These are phyloP conservation scores for Aspergillus heteromorphus DNA, from an alignment of 495 filamentous ascomycete genomes.

Conservation along the genomic window DNA sequence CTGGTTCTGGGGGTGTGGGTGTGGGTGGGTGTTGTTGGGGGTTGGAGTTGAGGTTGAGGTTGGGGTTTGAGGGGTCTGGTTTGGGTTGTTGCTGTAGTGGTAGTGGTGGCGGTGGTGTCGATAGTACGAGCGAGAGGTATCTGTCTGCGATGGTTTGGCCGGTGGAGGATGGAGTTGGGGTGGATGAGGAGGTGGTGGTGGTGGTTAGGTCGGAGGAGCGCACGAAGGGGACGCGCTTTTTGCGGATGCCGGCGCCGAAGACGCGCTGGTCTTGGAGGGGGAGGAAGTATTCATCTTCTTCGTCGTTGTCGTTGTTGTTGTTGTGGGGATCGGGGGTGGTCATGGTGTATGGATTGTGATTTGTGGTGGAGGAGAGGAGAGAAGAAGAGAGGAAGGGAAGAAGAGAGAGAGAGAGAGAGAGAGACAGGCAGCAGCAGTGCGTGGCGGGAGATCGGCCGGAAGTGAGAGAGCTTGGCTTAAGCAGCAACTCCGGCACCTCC, in stretches of 20 bases:
- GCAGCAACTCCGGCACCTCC: too few species aligned
- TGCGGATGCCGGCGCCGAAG: constrained; percentile 75
- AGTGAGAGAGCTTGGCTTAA: too few species aligned
- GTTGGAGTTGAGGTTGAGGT: too few species aligned
- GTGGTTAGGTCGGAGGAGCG: constrained; percentile 53
- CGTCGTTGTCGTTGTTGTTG: constrained; percentile 12
- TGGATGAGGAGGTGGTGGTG: constrained; percentile 15
- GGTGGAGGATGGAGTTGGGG: constrained; percentile 21
- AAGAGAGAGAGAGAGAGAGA: background rate
- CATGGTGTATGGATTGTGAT: constrained; percentile 1
- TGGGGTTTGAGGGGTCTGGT: background rate
- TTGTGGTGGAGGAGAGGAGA: background rate
- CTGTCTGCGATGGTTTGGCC: constrained; percentile 52
- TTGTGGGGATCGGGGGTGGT: constrained; percentile 1
- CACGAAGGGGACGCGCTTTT: constrained; percentile 76
- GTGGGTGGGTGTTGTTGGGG: background rate
- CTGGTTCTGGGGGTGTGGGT: background rate
- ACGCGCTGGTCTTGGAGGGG: constrained; percentile 67
- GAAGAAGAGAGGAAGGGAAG: background rate
- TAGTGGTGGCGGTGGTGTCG: constrained; percentile 22
- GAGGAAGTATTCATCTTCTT: constrained; percentile 58
- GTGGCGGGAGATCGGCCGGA: too few species aligned
- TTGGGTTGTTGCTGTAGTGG: background rate
- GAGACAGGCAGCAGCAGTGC: background rate
- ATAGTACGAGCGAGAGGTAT: constrained; percentile 70